A percentile compares a stretch with the other conserved stretches of the same genome.
These are phyloP conservation scores for Termitomyces sp. DNA, from an alignment of 768 basidiomycete species.

Conservation along the genomic window DNA sequence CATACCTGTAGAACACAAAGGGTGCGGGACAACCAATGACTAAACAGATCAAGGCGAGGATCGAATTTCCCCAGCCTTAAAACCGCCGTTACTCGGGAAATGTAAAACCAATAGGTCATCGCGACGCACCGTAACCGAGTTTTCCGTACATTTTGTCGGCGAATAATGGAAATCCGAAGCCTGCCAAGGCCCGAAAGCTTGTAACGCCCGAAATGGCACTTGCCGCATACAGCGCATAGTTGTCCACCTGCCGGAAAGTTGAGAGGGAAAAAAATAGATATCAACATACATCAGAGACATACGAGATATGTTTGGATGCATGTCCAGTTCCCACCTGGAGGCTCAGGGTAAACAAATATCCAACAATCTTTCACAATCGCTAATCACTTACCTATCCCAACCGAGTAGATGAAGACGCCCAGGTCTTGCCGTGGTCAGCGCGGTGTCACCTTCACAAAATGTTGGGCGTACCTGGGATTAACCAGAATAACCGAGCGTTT, in stretches of 20 bases:
- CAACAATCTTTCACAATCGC: not conserved
- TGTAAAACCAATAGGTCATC: not conserved
- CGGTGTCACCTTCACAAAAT: not conserved
- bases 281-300: slow-evolving; percentile 23
- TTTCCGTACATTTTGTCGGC: slow-evolving; percentile 52
- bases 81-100: not conserved
- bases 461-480: slow-evolving; percentile 44
- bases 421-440: slow-evolving; percentile 12
- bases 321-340: slow-evolving; percentile 36
- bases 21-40: slow-evolving; percentile 50
- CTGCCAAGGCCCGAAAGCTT: slow-evolving; percentile 52
- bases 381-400: slow-evolving; percentile 41
- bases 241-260: slow-evolving; percentile 60
- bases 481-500: slow-evolving; percentile 49
- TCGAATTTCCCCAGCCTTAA: slow-evolving; percentile 51
- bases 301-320: slow-evolving; percentile 58
- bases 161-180: slow-evolving; percentile 65
- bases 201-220: slow-evolving; percentile 55
- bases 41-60: slow-evolving; percentile 51
- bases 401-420: slow-evolving; percentile 45
- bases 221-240: slow-evolving; percentile 72
- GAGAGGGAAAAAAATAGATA: slow-evolving; percentile 5
- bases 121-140: slow-evolving; percentile 39
- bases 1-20: slow-evolving; percentile 38
- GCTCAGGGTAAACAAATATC: not conserved